Conservation (phyloP, 495 filamentous ascomycete species). For the Annulohypoxylon moriforme region DNA sequence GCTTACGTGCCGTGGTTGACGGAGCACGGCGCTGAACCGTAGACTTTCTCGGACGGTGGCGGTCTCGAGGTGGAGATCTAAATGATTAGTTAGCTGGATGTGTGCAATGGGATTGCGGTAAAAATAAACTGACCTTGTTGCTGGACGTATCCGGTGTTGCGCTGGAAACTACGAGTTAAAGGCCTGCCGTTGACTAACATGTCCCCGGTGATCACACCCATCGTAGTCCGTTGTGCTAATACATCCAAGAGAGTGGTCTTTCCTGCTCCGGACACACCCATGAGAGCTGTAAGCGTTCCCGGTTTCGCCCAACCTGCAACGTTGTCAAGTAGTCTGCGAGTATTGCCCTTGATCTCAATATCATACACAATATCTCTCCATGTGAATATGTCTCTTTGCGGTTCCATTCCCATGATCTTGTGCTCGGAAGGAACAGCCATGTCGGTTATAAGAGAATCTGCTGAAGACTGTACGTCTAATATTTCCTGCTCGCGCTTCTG, state of each 20-base stretch:
- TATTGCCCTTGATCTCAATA: conserved; percentile 4
- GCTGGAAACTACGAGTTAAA: conserved; percentile 6
- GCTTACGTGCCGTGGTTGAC: conserved; percentile 70
- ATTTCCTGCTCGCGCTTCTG: background rate
- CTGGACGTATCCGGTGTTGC: conserved; percentile 12
- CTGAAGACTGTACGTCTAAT: conserved; percentile 3
- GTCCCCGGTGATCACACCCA: conserved; percentile 10
- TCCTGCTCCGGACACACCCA: conserved; percentile 11
- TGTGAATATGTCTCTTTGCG: conserved; percentile 9
- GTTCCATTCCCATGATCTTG: conserved; percentile 1
- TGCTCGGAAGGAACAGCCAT: conserved; percentile 2
- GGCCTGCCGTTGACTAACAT: conserved; percentile 15
- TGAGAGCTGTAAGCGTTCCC: conserved; percentile 8
- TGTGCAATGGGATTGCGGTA: background rate
- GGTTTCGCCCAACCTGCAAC: conserved; percentile 14
- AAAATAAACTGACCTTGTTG: conserved; percentile 3
- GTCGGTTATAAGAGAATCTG: conserved; percentile 5
- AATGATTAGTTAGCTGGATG: background rate
- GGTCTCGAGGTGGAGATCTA: conserved; percentile 54
- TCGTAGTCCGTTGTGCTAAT: conserved; percentile 10
- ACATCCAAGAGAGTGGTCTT: conserved; percentile 7
- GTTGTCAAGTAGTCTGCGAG: conserved; percentile 8
- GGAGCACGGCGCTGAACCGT: conserved; percentile 73
- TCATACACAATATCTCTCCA: conserved; percentile 12
- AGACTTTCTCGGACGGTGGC: conserved; percentile 82